These are phyloP conservation scores for Camellia japonica DNA, from an alignment of 148 eudicot species.

Conservation along the genomic window DNA sequence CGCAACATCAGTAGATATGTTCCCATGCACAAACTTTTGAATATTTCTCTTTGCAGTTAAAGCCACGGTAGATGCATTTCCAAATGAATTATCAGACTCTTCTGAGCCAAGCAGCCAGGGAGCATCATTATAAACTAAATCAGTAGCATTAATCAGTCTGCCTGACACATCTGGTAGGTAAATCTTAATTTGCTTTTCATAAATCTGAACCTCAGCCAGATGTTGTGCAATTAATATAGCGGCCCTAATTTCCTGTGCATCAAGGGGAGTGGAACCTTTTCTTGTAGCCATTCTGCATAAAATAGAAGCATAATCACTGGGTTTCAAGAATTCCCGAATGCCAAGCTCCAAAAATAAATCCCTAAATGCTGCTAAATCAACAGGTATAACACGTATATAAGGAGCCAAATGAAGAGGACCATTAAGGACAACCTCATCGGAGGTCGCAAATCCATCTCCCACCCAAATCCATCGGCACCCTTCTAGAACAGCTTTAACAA, in stretches of 20 bases:
- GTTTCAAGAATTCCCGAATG: constrained; percentile 66
- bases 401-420: constrained; percentile 99
- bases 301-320: constrained; percentile 74
- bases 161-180: constrained; percentile 84
- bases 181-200: constrained; percentile 58
- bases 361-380: constrained; percentile 89
- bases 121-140: constrained; percentile 94
- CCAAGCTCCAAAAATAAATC: constrained; percentile 92
- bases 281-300: constrained; percentile 69
- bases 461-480: constrained; percentile 99
- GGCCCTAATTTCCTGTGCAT: constrained; percentile 73
- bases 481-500: constrained; percentile 92
- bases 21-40: constrained; percentile 94
- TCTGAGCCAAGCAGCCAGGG: constrained; percentile 98
- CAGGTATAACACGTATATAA: constrained; percentile 91
- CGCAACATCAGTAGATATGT: constrained; percentile 95
- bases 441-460: constrained; percentile 96
- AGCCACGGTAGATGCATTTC: constrained; percentile 39
- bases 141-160: constrained; percentile 63
- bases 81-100: constrained; percentile 47
- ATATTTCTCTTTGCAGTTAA: constrained; percentile 52
- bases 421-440: constrained; percentile 88
- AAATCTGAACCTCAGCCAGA: constrained; percentile 68
- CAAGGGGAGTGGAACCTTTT: constrained; percentile 66
- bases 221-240: constrained; percentile 89